Base-by-base conservation (phyloP, 495 filamentous ascomycete species). In the Xylaria cubensis region DNA sequence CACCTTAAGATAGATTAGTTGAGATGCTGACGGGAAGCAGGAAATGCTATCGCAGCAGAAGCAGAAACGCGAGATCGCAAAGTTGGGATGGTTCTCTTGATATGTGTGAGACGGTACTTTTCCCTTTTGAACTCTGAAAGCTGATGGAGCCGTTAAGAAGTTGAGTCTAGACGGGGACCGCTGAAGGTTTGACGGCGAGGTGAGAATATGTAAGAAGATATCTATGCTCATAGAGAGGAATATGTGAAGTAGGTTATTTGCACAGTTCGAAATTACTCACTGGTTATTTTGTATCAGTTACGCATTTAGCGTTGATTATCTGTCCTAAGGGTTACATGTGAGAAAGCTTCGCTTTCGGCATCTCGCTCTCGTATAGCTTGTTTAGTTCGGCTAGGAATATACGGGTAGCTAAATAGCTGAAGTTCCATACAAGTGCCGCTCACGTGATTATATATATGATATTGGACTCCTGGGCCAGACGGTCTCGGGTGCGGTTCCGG, bases 31-130 rank as follows among this genome's bases (percentile, higher is more conserved):
- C 51, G 10, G 36, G 13, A 13, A n/a, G 12, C 36, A 77, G 75
- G 69, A 76, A 56, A 78, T 78, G 76, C 64, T 65, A 48, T 73
- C 74, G 24, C 76, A 78, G 56, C 76, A 78, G 55, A 67, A 72
- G 44, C 71, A 67, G 41, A 78, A 78, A 64, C 72, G 66, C 24
- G 53, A 67, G 36, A 69, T 69, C 7, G 76, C 76, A 46, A 59
- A 51, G 63, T 34, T 72, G 39, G 74, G 73, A 21, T 74, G 61
- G 61, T 21, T 41, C 36, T 5, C 36, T n/a, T n/a, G 8, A 15
- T 10, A 59, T 36, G 26, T 17, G 3, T 17, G 12, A 32, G 21
- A 56, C 24, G 9, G 21, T 32, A 24, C 12, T 32, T 26, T 10
- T 55, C 10, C 21, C 9, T 1, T 26, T 21, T 6, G 26, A 10